Base-by-base conservation (phyloP, 1,284 basidiomycete species). In the Puccinia coronata region DNA sequence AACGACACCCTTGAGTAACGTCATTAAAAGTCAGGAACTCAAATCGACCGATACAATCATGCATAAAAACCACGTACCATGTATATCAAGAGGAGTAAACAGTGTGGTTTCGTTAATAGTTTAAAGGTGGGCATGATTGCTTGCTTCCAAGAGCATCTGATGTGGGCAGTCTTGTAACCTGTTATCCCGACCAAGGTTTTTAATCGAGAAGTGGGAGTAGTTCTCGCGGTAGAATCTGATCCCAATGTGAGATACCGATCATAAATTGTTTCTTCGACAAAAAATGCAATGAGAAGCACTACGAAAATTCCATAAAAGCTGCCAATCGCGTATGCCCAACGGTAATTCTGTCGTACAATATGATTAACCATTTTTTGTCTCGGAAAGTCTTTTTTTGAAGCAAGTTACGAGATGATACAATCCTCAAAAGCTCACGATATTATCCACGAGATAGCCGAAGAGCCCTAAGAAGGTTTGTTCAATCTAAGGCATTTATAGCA, bases 291-390 rank as follows among this genome's bases (percentile, higher is more conserved):
- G 31, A 91, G 83, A 1, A 88, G 59, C 11, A 92, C 87, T 9
- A 92, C 90, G 14, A 91, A 82, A 0, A 82, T 81, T 43, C 87
- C 87, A 83, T 92, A 92, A 5, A 92, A 89, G 53, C 88, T 89
- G 0, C 89, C 91, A 70, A 91, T 89, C 16, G 91, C 91, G 83
- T 92, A 92, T 4, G 91, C 88, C 91, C 92, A 93, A 59, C 91
- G 87, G 90, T 91, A 92, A 74, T 82, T 76, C 78, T 83, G 79
- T 36, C 77, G 41, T 67, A 43, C 47, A 34, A 91, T 16, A 25
- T 49, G 23, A 49, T 23, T 25, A 36, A n/a, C n/a, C 12, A 36
- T 39, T 65, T 8, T 36, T 20, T 65, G n/a, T n/a, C n/a, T n/a
- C n/a, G n/a, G n/a, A n/a, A n/a, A n/a, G n/a, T n/a, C n/a, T n/a